A percentile compares a stretch with the other conserved stretches of the same genome.
Conservation (phyloP, 2,329 filamentous ascomycete species). For the Aspergillus novofumigatus region DNA sequence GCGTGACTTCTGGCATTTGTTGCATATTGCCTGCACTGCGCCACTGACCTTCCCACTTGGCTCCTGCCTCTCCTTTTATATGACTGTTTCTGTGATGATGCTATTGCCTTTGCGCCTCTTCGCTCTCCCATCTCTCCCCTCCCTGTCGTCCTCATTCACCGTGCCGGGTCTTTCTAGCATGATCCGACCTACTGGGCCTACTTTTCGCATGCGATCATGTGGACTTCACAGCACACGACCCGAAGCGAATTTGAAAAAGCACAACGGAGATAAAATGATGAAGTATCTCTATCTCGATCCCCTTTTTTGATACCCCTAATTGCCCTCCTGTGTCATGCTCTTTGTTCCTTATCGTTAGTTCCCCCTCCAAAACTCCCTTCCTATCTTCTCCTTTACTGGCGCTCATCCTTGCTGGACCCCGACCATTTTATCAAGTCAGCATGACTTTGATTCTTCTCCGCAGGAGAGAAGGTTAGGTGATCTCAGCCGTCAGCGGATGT, state of each 20-base stretch:
- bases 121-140: neutral
- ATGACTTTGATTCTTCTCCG: conserved; percentile 5
- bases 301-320: conserved; percentile 22
- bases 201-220: conserved; percentile 24
- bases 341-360: neutral
- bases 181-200: conserved; percentile 21
- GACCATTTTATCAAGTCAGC: conserved; percentile 1
- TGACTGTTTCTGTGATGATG: conserved; percentile 1
- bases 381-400: conserved; percentile 13
- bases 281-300: conserved; percentile 8
- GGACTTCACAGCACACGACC: conserved; percentile 19
- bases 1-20: neutral
- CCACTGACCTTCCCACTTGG: neutral
- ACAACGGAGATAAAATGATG: conserved; percentile 5
- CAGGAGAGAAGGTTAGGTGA: neutral
- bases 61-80: neutral
- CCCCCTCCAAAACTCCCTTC: neutral
- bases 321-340: conserved; percentile 1
- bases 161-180: neutral
- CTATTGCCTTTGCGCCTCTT: neutral
- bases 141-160: neutral
- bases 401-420: neutral
- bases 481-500: conserved; percentile 19
- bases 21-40: too few species aligned
- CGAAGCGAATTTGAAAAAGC: conserved; percentile 13